Base-by-base conservation (phyloP, 805 yeast genomes). In the Kregervanrija delftensis region DNA sequence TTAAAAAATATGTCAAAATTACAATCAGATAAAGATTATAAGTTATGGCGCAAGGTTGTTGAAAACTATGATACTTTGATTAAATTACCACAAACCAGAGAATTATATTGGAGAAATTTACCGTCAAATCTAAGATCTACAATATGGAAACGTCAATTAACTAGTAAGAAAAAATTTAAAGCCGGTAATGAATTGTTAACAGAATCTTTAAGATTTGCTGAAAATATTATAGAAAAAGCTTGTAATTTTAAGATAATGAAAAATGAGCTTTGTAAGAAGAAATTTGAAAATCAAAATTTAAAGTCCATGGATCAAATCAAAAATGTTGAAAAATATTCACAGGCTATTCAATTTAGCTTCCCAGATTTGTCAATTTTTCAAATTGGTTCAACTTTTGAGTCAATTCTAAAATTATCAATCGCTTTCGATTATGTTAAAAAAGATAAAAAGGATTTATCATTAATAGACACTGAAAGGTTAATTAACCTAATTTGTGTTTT, bases 91-190 rank as follows among this genome's bases (percentile, higher is more conserved):
- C 53, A 63, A 15, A 68, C 72, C 5, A 64, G 81, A 38, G 81
- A 77, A 48, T 58, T 78, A 31, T 76, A 81, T 77, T 79, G 84
- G 84, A 61, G 81, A 33, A 81, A 81, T 4, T 55, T 79, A 3
- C 80, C 84, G 1, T 55, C 55, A 15, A 40, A 41, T 12, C 53
- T 68, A 5, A 64, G 89, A 37, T 58, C 65, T 5, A 57, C 59
- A 10, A 65, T 81, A 2, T 83, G 89, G 89, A 56, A 60, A 47
- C 59, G 58, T 38, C 74, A 69, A 47, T 59, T 73, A 32, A 73
- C 72, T 2, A 66, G 65, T 45, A 51, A 69, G 13, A 64, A 63
- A 48, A 47, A 51, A 17, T 47, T 62, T 16, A 34, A 52, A 4
- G 41, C 64, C 30, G 50, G 58, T 8, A 13, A 30, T 11, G 10